phyloP scores from a whole-genome alignment of 75 land plant genomes.

The Selaginella moellendorffii region DNA sequence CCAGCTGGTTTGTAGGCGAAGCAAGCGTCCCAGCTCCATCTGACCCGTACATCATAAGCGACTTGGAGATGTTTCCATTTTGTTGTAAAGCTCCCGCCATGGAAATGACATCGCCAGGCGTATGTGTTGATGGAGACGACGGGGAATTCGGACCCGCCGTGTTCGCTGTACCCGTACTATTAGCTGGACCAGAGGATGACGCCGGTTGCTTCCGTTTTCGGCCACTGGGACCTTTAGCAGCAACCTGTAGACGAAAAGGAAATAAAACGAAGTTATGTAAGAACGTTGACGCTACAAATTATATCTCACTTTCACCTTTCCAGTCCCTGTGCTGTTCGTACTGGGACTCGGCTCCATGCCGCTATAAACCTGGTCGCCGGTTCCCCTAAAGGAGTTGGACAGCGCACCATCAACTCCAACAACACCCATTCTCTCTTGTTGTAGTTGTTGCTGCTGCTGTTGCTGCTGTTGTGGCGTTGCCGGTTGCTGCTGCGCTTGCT shows the following conservation, averaged over 20 bases:
- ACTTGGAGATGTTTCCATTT: conserved; percentile 66
- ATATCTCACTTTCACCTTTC: conserved; percentile 13
- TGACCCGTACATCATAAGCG: conserved; percentile 57
- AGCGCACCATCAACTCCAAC: conserved; percentile 49
- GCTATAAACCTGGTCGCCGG: conserved; percentile 62
- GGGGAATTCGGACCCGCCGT: conserved; percentile 64
- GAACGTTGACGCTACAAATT: too few species aligned
- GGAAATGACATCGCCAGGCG: conserved; percentile 93
- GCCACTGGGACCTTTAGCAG: conserved; percentile 64
- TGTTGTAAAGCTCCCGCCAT: conserved; percentile 68
- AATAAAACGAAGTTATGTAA: neutral
- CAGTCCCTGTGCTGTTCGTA: conserved; percentile 25
- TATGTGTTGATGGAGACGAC: conserved; percentile 97
- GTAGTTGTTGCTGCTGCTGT: conserved; percentile 52
- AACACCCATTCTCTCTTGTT: conserved; percentile 33
- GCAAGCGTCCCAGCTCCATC: conserved; percentile 77
- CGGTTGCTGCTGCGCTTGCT: conserved; percentile 26
- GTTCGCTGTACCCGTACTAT: conserved; percentile 89
- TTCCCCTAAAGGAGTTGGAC: conserved; percentile 61
- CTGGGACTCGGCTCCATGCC: conserved; percentile 24
- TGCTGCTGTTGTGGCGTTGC: conserved; percentile 23
- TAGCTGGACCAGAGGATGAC: conserved; percentile 95
- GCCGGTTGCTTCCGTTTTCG: conserved; percentile 40
- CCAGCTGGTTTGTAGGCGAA: conserved; percentile 89
- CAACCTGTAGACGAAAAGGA: conserved; percentile 24